Conservation (phyloP, 2,329 filamentous ascomycete genomes). For the Clathrospora elynae region DNA sequence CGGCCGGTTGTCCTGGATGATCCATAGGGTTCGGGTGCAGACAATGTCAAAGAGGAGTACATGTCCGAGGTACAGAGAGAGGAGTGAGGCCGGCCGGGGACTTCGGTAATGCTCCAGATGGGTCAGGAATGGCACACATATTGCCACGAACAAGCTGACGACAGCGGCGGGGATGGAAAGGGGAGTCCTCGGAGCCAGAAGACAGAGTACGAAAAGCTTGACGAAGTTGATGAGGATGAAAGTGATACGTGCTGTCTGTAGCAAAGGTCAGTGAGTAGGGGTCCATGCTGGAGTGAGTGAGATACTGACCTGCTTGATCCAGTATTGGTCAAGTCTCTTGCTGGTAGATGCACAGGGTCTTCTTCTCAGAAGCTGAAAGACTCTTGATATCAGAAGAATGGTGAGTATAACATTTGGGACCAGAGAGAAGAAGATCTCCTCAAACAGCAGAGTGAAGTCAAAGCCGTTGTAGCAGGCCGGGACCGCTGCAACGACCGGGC, state of each 20-base stretch:
- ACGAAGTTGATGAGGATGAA: background rate
- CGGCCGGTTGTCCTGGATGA: conserved; percentile 1
- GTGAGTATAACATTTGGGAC: conserved; percentile 15
- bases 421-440: conserved; percentile 26
- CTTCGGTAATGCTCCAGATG: conserved; percentile 1
- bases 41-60: background rate
- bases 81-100: background rate
- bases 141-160: background rate
- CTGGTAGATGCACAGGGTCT: background rate
- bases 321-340: conserved; percentile 1
- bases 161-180: conserved; percentile 16
- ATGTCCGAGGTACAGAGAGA: conserved; percentile 1
- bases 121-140: conserved; percentile 1
- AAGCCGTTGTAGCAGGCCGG: conserved; percentile 19
- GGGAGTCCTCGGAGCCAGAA: background rate
- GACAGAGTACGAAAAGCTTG: background rate
- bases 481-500: conserved; percentile 8
- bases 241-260: background rate
- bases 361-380: background rate
- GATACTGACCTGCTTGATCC: background rate
- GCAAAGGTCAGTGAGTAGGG: background rate
- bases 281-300: background rate
- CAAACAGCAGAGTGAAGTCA: conserved; percentile 30
- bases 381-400: conserved; percentile 10
- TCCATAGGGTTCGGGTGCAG: conserved; percentile 1